Evolutionary conservation across 1,139 yeast species (phyloP), one percentile per base, ranked within the genome.

Genomic region (Nakaseomyces bracarensis): DNA sequence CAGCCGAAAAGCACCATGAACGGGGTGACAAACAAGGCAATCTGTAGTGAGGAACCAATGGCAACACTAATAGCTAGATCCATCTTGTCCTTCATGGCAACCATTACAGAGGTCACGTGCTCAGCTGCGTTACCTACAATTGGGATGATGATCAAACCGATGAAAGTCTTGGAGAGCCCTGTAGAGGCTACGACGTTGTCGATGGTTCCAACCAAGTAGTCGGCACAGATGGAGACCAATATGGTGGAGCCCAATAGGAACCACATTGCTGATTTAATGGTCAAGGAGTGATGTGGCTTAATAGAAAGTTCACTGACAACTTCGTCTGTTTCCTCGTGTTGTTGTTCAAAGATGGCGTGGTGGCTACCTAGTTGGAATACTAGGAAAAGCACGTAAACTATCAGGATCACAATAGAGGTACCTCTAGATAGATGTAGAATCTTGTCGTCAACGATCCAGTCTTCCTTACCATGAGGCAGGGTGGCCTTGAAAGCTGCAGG

Each of bases 71-170:
- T 77, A 9, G 98, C 96, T 50, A 91, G 74, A 62, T 91, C 97
- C 96, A 93, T 91, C 66, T 93, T 91, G 65, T 91, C 86, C 66
- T 87, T 87, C 75, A 81, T 77, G 22, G 98, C 97, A 39, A 91
- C 97, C 49, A 86, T 75, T 38, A 91, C 82, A 2, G 97, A 96
- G 14, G 97, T 91, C 39, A 85, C 97, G 63, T 91, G 98, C 65
- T 91, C 98, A 11, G 98, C 97, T 2, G 98, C 98, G 57, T 91
- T 91, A 45, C 98, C 98, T 23, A 91, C 97, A 49, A 93, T 89
- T 39, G 98, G 98, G 49, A 91, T 80, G 39, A 91, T 78, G 54
- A 91, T 82, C 52, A 91, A 71, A 63, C 98, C 98, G 54, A 91
- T 86, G 58, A 91, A 91, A 0, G 97, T 89, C 71, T 89, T 91